phyloP scores from a whole-genome alignment of 495 filamentous ascomycete genomes.

The Thozetella sp. region DNA sequence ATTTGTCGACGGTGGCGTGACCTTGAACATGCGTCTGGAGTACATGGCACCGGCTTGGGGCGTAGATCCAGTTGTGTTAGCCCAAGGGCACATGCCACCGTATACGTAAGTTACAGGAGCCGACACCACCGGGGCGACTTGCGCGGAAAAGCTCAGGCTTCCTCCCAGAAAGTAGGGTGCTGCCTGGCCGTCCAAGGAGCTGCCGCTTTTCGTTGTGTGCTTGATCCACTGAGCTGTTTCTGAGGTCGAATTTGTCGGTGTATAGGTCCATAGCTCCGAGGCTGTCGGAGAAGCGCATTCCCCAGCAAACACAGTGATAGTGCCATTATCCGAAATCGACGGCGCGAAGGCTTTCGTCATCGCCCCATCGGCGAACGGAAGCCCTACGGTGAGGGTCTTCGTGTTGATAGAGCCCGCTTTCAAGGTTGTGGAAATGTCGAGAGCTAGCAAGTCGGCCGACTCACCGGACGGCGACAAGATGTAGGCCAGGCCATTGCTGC shows the following conservation, averaged over 20 bases:
- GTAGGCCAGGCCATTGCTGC: constrained; percentile 44
- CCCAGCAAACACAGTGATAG: constrained; percentile 70
- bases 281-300: constrained; percentile 52
- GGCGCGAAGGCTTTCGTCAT: constrained; percentile 58
- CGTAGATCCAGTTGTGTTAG: constrained; percentile 36
- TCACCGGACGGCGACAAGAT: constrained; percentile 55
- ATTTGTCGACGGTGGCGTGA: constrained; percentile 44
- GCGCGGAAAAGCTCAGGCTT: constrained; percentile 67
- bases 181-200: constrained; percentile 24
- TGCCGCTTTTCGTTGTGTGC: constrained; percentile 15
- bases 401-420: constrained; percentile 51
- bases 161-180: constrained; percentile 70
- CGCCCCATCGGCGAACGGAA: constrained; percentile 63
- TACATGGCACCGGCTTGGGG: constrained; percentile 73
- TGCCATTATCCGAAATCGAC: constrained; percentile 63
- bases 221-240: constrained; percentile 22
- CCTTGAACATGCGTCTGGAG: constrained; percentile 70
- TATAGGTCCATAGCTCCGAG: constrained; percentile 39
- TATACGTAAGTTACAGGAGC: constrained; percentile 67
- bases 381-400: constrained; percentile 55
- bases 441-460: constrained; percentile 55
- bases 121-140: constrained; percentile 47
- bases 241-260: constrained; percentile 19
- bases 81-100: constrained; percentile 83
- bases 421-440: constrained; percentile 64